phyloP scores from a whole-genome alignment of 768 basidiomycete species.

The Kwoniella heveanensis region DNA sequence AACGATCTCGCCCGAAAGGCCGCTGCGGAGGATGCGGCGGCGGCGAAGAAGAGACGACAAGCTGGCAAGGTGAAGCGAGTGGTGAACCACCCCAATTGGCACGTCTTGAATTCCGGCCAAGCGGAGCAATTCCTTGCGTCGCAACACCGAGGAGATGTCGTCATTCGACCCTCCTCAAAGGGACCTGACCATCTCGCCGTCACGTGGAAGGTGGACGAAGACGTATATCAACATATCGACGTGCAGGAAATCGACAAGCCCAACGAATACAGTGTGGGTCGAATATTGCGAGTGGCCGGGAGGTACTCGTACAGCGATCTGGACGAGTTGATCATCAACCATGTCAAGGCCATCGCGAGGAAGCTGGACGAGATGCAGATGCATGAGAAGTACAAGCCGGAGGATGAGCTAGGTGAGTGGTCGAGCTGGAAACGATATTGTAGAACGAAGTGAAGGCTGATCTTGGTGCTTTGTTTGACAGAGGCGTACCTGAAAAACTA shows the following conservation, averaged over 20 bases:
- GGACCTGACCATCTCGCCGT: slow-evolving; percentile 90
- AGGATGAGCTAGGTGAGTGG: slow-evolving; percentile 84
- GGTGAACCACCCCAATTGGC: slow-evolving; percentile 98
- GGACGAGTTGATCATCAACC: slow-evolving; percentile 94
- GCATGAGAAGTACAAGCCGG: slow-evolving; percentile 89
- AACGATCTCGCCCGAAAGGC: slow-evolving; percentile 44
- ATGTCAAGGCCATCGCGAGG: slow-evolving; percentile 89
- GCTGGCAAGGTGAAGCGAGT: slow-evolving; percentile 76
- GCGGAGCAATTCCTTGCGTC: slow-evolving; percentile 87
- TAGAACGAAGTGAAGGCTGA: background rate
- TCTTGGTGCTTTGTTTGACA: slow-evolving; percentile 50
- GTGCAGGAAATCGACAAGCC: slow-evolving; percentile 59
- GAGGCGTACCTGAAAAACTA: slow-evolving; percentile 86
- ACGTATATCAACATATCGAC: slow-evolving; percentile 87
- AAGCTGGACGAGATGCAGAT: slow-evolving; percentile 92
- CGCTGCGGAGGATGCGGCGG: slow-evolving; percentile 62
- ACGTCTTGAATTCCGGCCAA: slow-evolving; percentile 85
- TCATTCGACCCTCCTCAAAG: slow-evolving; percentile 93
- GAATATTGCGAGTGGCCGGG: slow-evolving; percentile 58
- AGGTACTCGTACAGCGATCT: slow-evolving; percentile 87
- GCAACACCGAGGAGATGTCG: slow-evolving; percentile 91
- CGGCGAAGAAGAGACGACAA: slow-evolving; percentile 81
- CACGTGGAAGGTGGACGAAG: slow-evolving; percentile 98
- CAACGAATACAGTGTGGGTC: slow-evolving; percentile 56
- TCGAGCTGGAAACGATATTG: background rate